Base-by-base conservation (phyloP, 257 asterid species). In the Phtheirospermum japonicum region DNA sequence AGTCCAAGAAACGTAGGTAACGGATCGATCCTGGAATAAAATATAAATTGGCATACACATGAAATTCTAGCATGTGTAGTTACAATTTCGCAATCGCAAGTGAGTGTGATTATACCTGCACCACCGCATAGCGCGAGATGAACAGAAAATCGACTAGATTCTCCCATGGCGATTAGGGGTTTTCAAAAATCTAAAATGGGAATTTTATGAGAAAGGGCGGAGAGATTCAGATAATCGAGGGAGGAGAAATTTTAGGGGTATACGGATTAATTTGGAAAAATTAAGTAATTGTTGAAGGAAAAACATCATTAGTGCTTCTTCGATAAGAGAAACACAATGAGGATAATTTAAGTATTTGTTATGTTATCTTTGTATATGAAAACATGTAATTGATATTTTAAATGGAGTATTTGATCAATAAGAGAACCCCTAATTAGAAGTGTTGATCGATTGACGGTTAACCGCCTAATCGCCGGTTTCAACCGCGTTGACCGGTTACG, bases 71-170 rank as follows among this genome's bases (percentile, higher is more conserved):
- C 76, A 63, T 59, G 72, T 1, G 18, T 16, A 42, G 64, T 57
- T 58, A 19, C 16, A 67, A 67, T 61, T 58, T 17, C 14, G 23
- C 66, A 59, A 70, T 64, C 60, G 31, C 30, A 59, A 36, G 40
- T 23, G 64, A 54, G 43, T 14, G 10, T 56, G 2, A 34, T 39
- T 6, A 36, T 67, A 87, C 95, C 95, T 75, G 83, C 66, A 54
- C 95, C 95, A 52, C 82, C 90, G 62, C 95, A 90, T 45, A 87
- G 78, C 49, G 91, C 82, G 37, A 39, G 84, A 74, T 81, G 78
- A 16, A 89, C 92, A 52, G 82, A 71, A 46, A 72, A 58, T 33
- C 73, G 80, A 51, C 61, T 71, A 68, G 80, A 67, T 63, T 77
- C 88, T 34, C 57, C 86, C 97, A 89, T 89, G 73, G 74, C 71